Conservation (phyloP, 805 yeast genomes). For the Kodamaea nitidulidarum region DNA sequence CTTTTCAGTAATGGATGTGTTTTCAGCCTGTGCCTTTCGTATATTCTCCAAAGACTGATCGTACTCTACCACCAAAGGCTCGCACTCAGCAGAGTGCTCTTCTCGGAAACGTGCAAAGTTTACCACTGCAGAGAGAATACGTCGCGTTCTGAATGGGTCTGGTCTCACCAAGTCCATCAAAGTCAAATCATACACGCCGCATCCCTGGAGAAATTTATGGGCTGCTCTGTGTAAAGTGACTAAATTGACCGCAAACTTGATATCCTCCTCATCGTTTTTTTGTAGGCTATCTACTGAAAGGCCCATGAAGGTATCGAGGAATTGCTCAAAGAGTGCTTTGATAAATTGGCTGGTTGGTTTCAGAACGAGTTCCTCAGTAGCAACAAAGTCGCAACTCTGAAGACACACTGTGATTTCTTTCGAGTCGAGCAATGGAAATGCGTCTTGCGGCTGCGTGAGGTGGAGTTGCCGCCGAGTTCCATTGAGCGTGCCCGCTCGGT, state of each 20-base stretch:
- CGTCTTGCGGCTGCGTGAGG: conserved; percentile 34
- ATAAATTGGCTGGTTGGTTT: conserved; percentile 58
- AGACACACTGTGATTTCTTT: conserved; percentile 57
- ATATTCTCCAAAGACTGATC: conserved; percentile 44
- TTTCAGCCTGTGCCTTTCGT: conserved; percentile 27
- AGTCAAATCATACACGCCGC: conserved; percentile 76
- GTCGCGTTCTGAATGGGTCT: conserved; percentile 58
- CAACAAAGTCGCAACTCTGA: conserved; percentile 58
- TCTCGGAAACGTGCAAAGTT: conserved; percentile 84
- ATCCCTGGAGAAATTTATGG: conserved; percentile 57
- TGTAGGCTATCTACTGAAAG: conserved; percentile 33
- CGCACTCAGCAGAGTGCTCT: conserved; percentile 67
- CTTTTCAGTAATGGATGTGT: conserved; percentile 8
- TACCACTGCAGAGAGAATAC: conserved; percentile 76
- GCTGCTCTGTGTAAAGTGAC: conserved; percentile 58
- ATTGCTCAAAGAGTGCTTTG: conserved; percentile 53
- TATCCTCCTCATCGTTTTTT: conserved; percentile 28
- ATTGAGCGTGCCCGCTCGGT: conserved; percentile 23
- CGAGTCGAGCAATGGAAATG: conserved; percentile 59
- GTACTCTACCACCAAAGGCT: conserved; percentile 52
- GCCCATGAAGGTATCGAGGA: conserved; percentile 58
- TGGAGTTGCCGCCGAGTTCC: conserved; percentile 15
- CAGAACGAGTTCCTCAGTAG: conserved; percentile 53
- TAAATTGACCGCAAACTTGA: conserved; percentile 40
- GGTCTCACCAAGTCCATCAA: conserved; percentile 74